Evolutionary conservation across 192 early-diverging fungal genomes (phyloP), one percentile per base, ranked within the genome.

Genomic region (Rhizoclosmatium sp.): DNA sequence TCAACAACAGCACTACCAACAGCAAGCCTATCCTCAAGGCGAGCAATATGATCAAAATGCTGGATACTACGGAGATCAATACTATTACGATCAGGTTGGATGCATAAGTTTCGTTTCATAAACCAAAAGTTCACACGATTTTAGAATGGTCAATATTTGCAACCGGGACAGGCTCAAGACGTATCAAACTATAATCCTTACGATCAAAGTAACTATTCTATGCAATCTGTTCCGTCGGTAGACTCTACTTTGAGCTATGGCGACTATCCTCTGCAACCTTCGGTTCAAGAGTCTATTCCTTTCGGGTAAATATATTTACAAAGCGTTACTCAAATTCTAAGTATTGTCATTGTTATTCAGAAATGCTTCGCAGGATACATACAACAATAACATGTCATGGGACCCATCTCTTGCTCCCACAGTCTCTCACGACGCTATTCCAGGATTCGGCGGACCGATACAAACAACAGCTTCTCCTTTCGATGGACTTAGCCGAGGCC

Each of bases 371-470:
- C 62, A 65, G 40, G 21, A 65, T 65, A 14, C 16, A 65, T 40
- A 65, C 54, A n/a, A 9, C 10, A 56, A 16, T 31, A 64, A 31
- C 40, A 21, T 69, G 67, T 31, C 67, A 4, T 69, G 67, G 67
- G 40, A 69, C 46, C 67, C 67, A 12, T 16, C 14, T 45, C 10
- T 31, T 16, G 7, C 40, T 14, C 9, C 16, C 16, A 12, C 39
- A 69, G 12, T 42, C 47, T 42, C 67, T 39, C 19, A 65, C 39
- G 62, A 65, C 62, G 42, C 67, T 16, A 47, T 69, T 69, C 67
- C 67, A 10, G 67, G 67, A 47, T 69, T 69, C 46, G 67, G 46
- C 19, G 31, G 16, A 1, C 46, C 67, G 7, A 12, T 31, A n/a
- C 40, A 10, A 5, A 41, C 40, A 16, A 31, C 61, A 9, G 31